A percentile compares a stretch with the other conserved stretches of the same genome.
These are phyloP conservation scores for Pleurozium schreberi DNA, from an alignment of 225 moss, liverwort and hornwort genomes.

Conservation along the genomic window DNA sequence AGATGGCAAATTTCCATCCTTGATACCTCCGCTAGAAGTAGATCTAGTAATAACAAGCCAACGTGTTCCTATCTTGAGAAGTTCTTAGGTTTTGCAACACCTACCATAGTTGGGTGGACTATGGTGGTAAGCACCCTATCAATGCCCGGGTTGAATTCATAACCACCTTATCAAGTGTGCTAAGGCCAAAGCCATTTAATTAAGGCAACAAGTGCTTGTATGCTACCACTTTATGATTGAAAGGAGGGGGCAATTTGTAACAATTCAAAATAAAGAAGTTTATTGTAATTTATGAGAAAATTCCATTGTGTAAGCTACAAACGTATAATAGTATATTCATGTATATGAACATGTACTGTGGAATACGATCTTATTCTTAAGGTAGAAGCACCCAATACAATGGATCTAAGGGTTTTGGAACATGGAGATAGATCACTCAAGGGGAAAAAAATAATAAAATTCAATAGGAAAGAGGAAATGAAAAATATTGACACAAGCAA, in stretches of 20 bases:
- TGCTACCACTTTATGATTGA: not conserved
- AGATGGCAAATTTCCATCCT: not conserved
- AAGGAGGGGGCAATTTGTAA: not conserved
- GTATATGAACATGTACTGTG: not conserved
- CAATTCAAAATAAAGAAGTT: not conserved
- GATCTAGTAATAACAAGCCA: not conserved
- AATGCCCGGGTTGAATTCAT: not conserved
- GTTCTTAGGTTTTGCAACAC: no score
- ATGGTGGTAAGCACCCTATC: not conserved
- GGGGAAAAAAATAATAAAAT: no score
- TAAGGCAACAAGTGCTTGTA: accelerated
- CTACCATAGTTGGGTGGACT: not conserved
- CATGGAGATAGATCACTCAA: no score
- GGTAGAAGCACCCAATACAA: no score
- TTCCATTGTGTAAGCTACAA: not conserved
- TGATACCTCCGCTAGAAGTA: not conserved
- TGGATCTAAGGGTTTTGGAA: no score
- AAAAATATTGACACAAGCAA: no score
- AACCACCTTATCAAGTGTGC: accelerated
- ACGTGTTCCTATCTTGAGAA: no score
- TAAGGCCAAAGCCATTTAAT: no score
- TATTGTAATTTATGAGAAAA: no score
- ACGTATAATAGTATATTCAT: not conserved
- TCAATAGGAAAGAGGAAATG: no score
- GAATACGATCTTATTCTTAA: accelerated